A percentile compares a stretch with the other conserved stretches of the same genome.
Evolutionary conservation across 2,329 filamentous ascomycete genomes (phyloP).

Genomic region (Colletotrichum trifolii): DNA sequence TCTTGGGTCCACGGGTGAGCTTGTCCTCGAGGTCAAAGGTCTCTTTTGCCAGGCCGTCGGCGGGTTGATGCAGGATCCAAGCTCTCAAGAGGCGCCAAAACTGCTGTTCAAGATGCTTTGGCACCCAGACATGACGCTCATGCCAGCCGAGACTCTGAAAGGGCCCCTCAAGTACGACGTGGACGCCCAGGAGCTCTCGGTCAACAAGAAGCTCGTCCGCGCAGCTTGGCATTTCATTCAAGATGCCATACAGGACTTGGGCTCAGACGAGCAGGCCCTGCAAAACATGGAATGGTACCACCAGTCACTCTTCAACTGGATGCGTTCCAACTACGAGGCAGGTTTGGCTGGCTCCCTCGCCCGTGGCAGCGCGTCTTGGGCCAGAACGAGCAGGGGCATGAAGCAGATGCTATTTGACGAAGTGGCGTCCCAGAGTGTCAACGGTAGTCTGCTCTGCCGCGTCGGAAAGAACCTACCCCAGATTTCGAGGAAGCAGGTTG

Average conservation of each 20-base stretch:
- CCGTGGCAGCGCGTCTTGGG: conserved; percentile 21
- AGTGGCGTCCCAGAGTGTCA: conserved; percentile 17
- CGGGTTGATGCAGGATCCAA: background rate
- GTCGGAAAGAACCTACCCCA: conserved; percentile 13
- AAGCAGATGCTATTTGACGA: conserved; percentile 33
- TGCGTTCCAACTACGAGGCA: conserved; percentile 12
- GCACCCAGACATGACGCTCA: conserved; percentile 27
- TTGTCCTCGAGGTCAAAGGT: conserved; percentile 11
- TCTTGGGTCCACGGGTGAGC: background rate
- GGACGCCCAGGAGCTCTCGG: background rate
- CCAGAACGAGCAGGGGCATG: conserved; percentile 18
- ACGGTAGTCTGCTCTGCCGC: conserved; percentile 12
- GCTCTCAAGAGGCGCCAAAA: background rate
- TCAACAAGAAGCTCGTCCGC: conserved; percentile 16
- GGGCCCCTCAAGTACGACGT: background rate
- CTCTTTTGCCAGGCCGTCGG: conserved; percentile 20
- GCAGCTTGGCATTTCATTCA: conserved; percentile 24
- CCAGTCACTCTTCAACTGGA: conserved; percentile 22
- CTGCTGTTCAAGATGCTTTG: conserved; percentile 26
- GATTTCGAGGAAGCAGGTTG: conserved; percentile 13
- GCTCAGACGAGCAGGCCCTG: background rate
- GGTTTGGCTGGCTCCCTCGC: conserved; percentile 11
- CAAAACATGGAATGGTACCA: conserved; percentile 25
- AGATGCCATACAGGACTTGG: conserved; percentile 15
- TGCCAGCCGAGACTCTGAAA: conserved; percentile 1